Base-by-base conservation (phyloP, 2,329 filamentous ascomycete genomes). In the Diaporthe sp. region DNA sequence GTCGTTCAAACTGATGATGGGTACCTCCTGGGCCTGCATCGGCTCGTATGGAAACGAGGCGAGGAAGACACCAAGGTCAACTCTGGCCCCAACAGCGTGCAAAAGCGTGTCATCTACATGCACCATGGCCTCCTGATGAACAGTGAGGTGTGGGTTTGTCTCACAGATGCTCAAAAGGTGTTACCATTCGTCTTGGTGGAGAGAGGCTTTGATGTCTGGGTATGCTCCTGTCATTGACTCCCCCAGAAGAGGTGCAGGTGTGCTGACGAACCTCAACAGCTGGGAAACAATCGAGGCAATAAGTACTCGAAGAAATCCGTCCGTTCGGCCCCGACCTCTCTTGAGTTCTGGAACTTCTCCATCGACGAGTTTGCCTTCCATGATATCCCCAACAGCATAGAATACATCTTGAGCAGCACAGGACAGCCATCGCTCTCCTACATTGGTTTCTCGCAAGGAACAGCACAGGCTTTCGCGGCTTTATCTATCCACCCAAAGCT, bases 121-220 rank as follows among this genome's bases (percentile, higher is more conserved):
- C 97, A 99, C 81, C 97, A 99, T 83, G 97, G 96, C 12, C 89
- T 99, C 74, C 90, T 99, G 81, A 99, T 99, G 97, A 98, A 98
- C 84, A 98, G 95, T 79, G 97, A 99, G 83, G 96, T 99, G 45
- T 99, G 97, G 97, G 95, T 98, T 12, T 97, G 95, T 81, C 86
- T 96, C 81, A 97, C 96, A 0, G 94, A 98, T 78, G 92, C 93
- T 78, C 90, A 97, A 83, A 90, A 96, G 78, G 96, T 94, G 78
- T 87, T 99, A 52, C 95, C 97, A 0, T 98, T 99, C 82, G 90
- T 94, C 78, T 87, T 99, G 57, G 95, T 97, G 0, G 95, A 98
- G 80, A 90, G 91, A 80, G 97, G 97, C 3, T 99, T 97, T 80
- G 97, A 99, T 86, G 96, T 98, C 77, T 99, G 97, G 95, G 92